These are phyloP conservation scores for Plasmodium gallinaceum DNA, from an alignment of 169 alveolate species.

Conservation along the genomic window DNA sequence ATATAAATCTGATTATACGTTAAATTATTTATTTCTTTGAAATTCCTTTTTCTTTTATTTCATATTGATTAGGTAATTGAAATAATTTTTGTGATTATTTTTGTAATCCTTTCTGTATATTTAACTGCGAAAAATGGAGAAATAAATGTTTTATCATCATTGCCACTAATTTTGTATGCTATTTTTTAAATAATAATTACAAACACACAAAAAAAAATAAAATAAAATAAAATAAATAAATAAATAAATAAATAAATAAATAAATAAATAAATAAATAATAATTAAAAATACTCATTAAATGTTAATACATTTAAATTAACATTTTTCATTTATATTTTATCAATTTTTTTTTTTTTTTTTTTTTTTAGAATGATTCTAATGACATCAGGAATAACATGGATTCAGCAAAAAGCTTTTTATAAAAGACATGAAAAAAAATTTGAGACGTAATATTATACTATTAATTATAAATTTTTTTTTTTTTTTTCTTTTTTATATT, in stretches of 20 bases:
- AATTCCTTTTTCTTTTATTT: not conserved
- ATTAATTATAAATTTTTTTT: not conserved
- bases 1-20: not conserved
- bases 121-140: slow-evolving; percentile 64
- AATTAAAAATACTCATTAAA: not conserved
- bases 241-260: not conserved
- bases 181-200: slow-evolving; percentile 1
- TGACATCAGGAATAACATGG: slow-evolving; percentile 65
- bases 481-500: slow-evolving; percentile 16
- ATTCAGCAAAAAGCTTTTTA: slow-evolving; percentile 32
- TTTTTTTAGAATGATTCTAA: slow-evolving; percentile 44
- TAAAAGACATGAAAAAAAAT: slow-evolving; percentile 26
- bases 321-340: not conserved
- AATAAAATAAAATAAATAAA: not conserved
- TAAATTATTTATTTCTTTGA: not conserved
- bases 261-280: not conserved
- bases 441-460: slow-evolving; percentile 10
- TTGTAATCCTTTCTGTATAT: slow-evolving; percentile 38
- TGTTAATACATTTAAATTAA: not conserved
- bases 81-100: slow-evolving; percentile 31
- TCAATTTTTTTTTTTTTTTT: slow-evolving; percentile 3
- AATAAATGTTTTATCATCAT: slow-evolving; percentile 24
- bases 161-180: slow-evolving; percentile 51
- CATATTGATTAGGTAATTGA: slow-evolving; percentile 26
- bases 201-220: not conserved